Percentiles rank a stretch among this genome's conserved stretches.
Conservation (phyloP, 768 basidiomycete species). For the Leccinum uliginosum region DNA sequence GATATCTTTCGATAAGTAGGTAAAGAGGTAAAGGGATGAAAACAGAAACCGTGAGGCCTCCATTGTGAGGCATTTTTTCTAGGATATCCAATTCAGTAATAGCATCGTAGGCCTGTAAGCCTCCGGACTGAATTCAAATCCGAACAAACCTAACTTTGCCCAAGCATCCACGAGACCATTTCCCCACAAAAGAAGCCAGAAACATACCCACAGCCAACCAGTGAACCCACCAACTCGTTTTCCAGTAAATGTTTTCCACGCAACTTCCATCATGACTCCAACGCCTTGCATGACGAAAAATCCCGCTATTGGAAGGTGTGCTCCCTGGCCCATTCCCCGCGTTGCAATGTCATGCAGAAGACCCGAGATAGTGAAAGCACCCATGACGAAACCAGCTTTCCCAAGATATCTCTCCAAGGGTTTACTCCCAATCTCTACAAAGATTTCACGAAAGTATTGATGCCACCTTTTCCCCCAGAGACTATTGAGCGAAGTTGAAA, state of each 20-base stretch:
- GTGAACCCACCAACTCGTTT: constrained; percentile 41
- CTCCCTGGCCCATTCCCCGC: constrained; percentile 55
- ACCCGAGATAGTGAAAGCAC: constrained; percentile 57
- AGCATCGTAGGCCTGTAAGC: constrained; percentile 18
- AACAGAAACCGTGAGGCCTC: not conserved
- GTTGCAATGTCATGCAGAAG: constrained; percentile 55
- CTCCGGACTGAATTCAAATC: constrained; percentile 10
- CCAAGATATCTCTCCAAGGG: constrained; percentile 44
- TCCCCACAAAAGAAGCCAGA: constrained; percentile 47
- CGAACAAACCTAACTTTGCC: constrained; percentile 21
- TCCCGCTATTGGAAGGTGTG: constrained; percentile 31
- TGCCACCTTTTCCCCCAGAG: constrained; percentile 69
- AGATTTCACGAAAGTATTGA: constrained; percentile 57
- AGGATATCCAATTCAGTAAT: constrained; percentile 11
- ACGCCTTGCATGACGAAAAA: constrained; percentile 59
- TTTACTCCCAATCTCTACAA: constrained; percentile 47
- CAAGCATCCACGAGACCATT: constrained; percentile 45
- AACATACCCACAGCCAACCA: constrained; percentile 50
- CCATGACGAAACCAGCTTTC: constrained; percentile 46
- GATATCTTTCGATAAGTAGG: too few species aligned
- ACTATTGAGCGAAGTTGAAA: constrained; percentile 51
- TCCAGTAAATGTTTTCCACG: constrained; percentile 43
- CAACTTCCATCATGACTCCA: constrained; percentile 46
- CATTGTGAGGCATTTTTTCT: not conserved
- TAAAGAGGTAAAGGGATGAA: too few species aligned